These are phyloP conservation scores for Hortiboletus rubellus DNA, from an alignment of 1,284 basidiomycete genomes.

Conservation along the genomic window DNA sequence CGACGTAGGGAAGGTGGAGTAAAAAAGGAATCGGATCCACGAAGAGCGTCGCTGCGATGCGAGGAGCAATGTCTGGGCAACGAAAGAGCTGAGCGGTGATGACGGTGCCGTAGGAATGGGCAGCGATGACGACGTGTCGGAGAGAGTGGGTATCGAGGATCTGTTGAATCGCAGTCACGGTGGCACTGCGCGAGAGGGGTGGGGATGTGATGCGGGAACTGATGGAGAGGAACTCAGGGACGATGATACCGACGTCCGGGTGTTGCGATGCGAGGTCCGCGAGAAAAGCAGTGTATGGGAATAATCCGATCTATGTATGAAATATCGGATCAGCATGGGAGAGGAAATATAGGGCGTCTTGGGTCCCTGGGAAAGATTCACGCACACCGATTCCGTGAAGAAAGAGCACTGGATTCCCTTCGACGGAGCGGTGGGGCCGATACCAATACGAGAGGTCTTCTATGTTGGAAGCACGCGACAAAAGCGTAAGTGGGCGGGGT, in stretches of 20 bases:
- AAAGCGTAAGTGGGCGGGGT: conserved; percentile 45
- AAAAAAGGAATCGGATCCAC: conserved; percentile 66
- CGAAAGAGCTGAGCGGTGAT: conserved; percentile 51
- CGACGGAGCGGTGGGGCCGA: conserved; percentile 50
- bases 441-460: conserved; percentile 60
- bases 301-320: conserved; percentile 56
- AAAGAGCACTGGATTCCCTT: conserved; percentile 56
- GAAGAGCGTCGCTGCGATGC: conserved; percentile 47
- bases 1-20: conserved; percentile 58
- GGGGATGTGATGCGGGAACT: conserved; percentile 55
- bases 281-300: conserved; percentile 55
- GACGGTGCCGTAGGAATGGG: conserved; percentile 67
- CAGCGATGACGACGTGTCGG: conserved; percentile 45
- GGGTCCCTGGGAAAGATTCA: not conserved
- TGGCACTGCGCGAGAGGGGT: conserved; percentile 23
- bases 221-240: conserved; percentile 60
- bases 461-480: conserved; percentile 44
- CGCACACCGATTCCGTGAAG: conserved; percentile 66
- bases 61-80: conserved; percentile 30
- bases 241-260: conserved; percentile 54
- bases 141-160: conserved; percentile 49
- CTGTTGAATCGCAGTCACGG: conserved; percentile 25
- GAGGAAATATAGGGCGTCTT: not conserved
- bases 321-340: not conserved
- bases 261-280: conserved; percentile 41